These are phyloP conservation scores for Annulohypoxylon moriforme DNA, from an alignment of 495 filamentous ascomycete genomes.

Conservation along the genomic window DNA sequence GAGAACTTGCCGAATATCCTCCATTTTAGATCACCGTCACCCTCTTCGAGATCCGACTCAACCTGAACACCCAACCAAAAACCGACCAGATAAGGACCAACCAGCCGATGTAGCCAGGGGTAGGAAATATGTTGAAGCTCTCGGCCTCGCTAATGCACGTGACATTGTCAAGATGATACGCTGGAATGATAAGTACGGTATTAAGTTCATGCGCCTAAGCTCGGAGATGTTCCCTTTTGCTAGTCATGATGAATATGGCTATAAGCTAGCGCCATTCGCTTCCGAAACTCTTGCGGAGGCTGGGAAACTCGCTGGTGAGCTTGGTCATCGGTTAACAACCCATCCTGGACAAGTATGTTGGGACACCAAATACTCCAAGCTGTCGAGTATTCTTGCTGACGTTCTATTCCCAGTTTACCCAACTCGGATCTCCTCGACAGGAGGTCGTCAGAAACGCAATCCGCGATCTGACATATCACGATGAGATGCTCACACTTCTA, in stretches of 20 bases:
- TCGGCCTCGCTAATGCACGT: conserved; percentile 83
- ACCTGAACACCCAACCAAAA: conserved; percentile 83
- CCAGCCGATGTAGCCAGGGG: conserved; percentile 70
- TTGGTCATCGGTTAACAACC: conserved; percentile 87
- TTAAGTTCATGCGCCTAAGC: conserved; percentile 91
- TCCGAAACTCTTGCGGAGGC: conserved; percentile 79
- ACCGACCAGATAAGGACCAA: conserved; percentile 79
- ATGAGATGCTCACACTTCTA: conserved; percentile 83
- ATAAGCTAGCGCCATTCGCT: conserved; percentile 88
- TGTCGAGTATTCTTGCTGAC: conserved; percentile 18
- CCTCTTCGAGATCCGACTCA: conserved; percentile 78
- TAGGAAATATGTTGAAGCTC: conserved; percentile 75
- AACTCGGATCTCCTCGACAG: conserved; percentile 81
- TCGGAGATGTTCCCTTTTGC: conserved; percentile 99
- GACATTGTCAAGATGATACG: conserved; percentile 87
- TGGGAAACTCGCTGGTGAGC: conserved; percentile 79
- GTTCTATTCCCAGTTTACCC: conserved; percentile 73
- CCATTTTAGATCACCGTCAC: conserved; percentile 88
- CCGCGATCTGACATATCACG: conserved; percentile 90
- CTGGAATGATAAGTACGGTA: conserved; percentile 94
- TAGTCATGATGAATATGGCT: conserved; percentile 86
- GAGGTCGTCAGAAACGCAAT: conserved; percentile 80
- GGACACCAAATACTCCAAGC: background rate
- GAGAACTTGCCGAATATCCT: conserved; percentile 89
- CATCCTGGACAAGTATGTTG: conserved; percentile 81